Base-by-base conservation (phyloP, 192 early-diverging fungal species). In the Rhizophagus sp. region DNA sequence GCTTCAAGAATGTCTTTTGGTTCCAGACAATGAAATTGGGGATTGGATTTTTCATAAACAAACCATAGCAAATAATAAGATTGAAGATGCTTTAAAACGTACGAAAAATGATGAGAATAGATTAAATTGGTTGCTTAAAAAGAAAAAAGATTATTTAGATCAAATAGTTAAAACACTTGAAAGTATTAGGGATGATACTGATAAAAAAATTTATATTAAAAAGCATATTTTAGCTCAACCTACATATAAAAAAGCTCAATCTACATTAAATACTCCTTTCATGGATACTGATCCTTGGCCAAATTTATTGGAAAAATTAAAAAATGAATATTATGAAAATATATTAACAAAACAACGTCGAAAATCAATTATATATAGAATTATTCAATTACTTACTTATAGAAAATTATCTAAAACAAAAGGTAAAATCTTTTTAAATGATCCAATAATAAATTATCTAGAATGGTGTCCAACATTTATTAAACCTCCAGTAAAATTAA, bases 231-330 rank as follows among this genome's bases (percentile, higher is more conserved):
- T 67, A 11, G 4, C 11, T 27, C 19, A 19, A 67, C 33, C 30
- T 17, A 24, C 30, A 19, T 67, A 67, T 67, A 17, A 67, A 34
- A 67, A 67, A 17, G 65, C 65, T 17, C 11, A 19, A 4, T 22
- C 22, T 17, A 17, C 27, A 17, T 34, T 67, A 33, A 33, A 13
- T 1, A 67, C 15, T 10, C 65, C 65, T 67, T 67, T 67, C 2
- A 67, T 67, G 65, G 52, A 57, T 57, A 67, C 65, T 17, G 33
- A 34, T 67, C 65, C 65, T 67, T 67, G 65, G 65, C 65, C 44
- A 24, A 72, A 47, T 47, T 72, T 72, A 47, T 47, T 13, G 15
- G 22, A 49, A 47, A 72, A 25, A 22, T 13, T 72, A 24, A 49
- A 72, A 39, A 36, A 7, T 9, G 70, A 72, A n/a, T 47, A 71